Evolutionary conservation across 176 grass and related monocot genomes (phyloP), one percentile per base, ranked within the genome.

Genomic region (Oryza officinalis): DNA sequence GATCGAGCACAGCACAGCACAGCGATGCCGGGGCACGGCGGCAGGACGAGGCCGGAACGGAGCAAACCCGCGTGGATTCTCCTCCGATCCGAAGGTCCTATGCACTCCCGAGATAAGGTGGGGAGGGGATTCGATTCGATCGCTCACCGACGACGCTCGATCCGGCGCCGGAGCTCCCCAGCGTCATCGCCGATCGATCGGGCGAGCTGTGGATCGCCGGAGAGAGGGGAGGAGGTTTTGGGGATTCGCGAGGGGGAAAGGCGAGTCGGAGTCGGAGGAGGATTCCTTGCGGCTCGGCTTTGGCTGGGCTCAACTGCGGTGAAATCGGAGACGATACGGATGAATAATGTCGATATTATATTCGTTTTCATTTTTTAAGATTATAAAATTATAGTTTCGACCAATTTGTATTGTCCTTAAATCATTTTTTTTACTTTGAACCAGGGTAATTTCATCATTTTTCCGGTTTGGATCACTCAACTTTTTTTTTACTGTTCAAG

Each of bases 91-190:
- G 28, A 20, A 13, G 52, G 59, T 22, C 4, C 4, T 43, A 43
- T 18, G 20, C 73, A 30, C 2, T 26, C 4, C 27, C 6, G 59
- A 27, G 65, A 54, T 65, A 22, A 37, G 67, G 13, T 65, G 23
- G 1, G 3, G 13, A 12, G 4, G 50, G 10, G 20, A 49, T 5
- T 17, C 33, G 33, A 33, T 33, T 33, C 27, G 32, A 71, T 71
- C 27, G 80, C 92, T 91, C 83, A 94, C 92, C 92, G 71, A 94
- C 89, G 80, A 94, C 92, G 23, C 89, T 85, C 63, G 89, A 94
- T 89, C 92, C 92, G 80, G 87, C 81, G 71, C 68, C 81, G 57
- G 89, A 94, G 83, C 92, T 94, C 45, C 92, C 92, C 61, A 83
- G 86, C 72, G 89, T 91, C 92, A 94, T 94, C 27, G 61, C n/a